Percentiles rank a stretch among this genome's conserved stretches.
phyloP scores from a whole-genome alignment of 345 rosid genomes.

The Clarkia xantiana region DNA sequence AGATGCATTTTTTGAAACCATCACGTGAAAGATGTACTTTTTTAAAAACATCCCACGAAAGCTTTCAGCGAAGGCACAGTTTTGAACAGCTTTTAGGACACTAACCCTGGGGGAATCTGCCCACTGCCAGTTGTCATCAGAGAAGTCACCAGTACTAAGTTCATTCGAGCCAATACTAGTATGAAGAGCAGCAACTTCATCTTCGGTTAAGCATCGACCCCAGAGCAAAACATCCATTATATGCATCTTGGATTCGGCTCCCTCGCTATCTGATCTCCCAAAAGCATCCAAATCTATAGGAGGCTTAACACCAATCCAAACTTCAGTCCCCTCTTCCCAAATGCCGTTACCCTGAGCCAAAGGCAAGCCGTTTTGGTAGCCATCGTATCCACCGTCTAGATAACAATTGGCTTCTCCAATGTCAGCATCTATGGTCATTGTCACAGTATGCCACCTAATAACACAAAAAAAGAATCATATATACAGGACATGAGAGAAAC shows the following conservation, averaged over 20 bases:
- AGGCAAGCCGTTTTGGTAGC: slow-evolving; percentile 65
- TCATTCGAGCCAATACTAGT: slow-evolving; percentile 61
- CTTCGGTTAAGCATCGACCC: slow-evolving; percentile 96
- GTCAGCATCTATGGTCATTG: slow-evolving; percentile 90
- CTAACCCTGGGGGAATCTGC: slow-evolving; percentile 91
- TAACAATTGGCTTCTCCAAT: slow-evolving; percentile 93
- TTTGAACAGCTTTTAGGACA: slow-evolving; percentile 2
- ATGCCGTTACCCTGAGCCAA: slow-evolving; percentile 47
- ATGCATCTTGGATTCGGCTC: slow-evolving; percentile 96
- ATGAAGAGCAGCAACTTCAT: slow-evolving; percentile 75
- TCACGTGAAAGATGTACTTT: too few relatives aligned
- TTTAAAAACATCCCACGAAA: too few relatives aligned
- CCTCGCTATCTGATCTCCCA: slow-evolving; percentile 99
- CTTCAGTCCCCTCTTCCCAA: slow-evolving; percentile 85
- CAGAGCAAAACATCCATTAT: slow-evolving; percentile 98
- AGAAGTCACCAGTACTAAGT: slow-evolving; percentile 59
- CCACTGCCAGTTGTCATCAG: slow-evolving; percentile 98
- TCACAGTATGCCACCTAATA: slow-evolving; percentile 94
- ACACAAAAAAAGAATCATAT: too few relatives aligned
- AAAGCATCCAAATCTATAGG: slow-evolving; percentile 90
- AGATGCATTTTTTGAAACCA: too few relatives aligned
- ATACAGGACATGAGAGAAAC: too few relatives aligned
- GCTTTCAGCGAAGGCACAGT: too few relatives aligned
- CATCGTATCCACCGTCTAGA: slow-evolving; percentile 96
- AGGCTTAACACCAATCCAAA: slow-evolving; percentile 90